Percentiles rank a stretch among this genome's conserved stretches.
These are phyloP conservation scores for Hydrangea macrophylla DNA, from an alignment of 148 eudicot genomes.

Conservation along the genomic window DNA sequence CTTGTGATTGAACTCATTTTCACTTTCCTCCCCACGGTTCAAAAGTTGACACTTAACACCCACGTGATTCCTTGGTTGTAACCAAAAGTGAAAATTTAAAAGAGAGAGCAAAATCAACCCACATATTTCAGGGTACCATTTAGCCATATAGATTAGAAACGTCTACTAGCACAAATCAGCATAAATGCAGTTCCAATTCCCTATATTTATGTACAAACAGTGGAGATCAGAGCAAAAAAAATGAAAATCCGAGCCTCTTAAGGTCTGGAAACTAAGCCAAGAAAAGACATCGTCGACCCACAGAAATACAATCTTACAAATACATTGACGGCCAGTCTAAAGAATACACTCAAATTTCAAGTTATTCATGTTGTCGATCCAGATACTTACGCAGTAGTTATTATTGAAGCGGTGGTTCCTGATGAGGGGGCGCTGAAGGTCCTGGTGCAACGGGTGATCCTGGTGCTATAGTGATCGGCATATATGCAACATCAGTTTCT, in stretches of 20 bases:
- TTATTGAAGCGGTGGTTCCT: slow-evolving; percentile 35
- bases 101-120: not conserved
- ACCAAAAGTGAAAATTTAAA: no score
- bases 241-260: not conserved
- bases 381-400: not conserved
- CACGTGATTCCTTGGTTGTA: no score
- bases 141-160: not conserved
- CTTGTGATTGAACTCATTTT: not conserved
- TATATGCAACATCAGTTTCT: slow-evolving; percentile 66
- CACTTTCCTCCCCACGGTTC: no score
- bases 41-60: no score
- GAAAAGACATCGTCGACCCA: slow-evolving; percentile 8
- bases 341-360: not conserved
- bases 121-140: not conserved
- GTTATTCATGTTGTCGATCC: not conserved
- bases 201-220: slow-evolving; percentile 2
- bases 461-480: slow-evolving; percentile 30
- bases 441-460: slow-evolving; percentile 16
- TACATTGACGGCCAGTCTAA: not conserved
- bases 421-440: slow-evolving; percentile 27
- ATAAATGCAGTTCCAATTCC: not conserved
- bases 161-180: not conserved
- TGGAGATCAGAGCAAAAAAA: not conserved
- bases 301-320: not conserved
- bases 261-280: not conserved